Percentiles rank a stretch among this genome's conserved stretches.
These are phyloP conservation scores for Skeletonema potamos DNA, from an alignment of 108 stramenopile genomes.

Conservation along the genomic window DNA sequence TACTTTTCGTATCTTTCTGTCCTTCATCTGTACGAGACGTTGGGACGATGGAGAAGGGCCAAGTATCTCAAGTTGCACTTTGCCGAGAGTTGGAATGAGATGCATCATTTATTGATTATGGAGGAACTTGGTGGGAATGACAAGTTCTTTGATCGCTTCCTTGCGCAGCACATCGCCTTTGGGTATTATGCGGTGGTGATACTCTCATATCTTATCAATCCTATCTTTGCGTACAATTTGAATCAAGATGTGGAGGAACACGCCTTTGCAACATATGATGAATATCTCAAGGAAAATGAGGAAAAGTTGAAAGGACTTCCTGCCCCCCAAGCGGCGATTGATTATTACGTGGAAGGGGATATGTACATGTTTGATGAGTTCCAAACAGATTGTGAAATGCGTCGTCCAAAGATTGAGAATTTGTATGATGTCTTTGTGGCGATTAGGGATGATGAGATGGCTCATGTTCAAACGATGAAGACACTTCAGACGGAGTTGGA, in stretches of 20 bases:
- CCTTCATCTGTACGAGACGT: slow-evolving; percentile 90
- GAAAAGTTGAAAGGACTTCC: slow-evolving; percentile 62
- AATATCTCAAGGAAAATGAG: slow-evolving; percentile 60
- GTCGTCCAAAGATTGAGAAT: slow-evolving; percentile 65
- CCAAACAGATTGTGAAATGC: slow-evolving; percentile 56
- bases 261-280: slow-evolving; percentile 83
- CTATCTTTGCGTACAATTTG: slow-evolving; percentile 80
- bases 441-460: slow-evolving; percentile 87
- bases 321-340: slow-evolving; percentile 62
- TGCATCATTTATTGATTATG: slow-evolving; percentile 97
- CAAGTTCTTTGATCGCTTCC: slow-evolving; percentile 64
- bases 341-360: slow-evolving; percentile 78
- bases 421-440: slow-evolving; percentile 84
- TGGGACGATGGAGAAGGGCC: slow-evolving; percentile 74
- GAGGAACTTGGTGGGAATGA: slow-evolving; percentile 90
- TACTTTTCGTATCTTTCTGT: slow-evolving; percentile 92
- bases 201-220: slow-evolving; percentile 71
- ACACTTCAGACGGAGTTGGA: slow-evolving; percentile 42
- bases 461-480: slow-evolving; percentile 70
- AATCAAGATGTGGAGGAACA: slow-evolving; percentile 84
- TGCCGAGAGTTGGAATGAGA: slow-evolving; percentile 94
- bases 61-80: slow-evolving; percentile 76
- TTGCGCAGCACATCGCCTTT: slow-evolving; percentile 92
- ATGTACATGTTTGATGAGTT: slow-evolving; percentile 90
- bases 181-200: slow-evolving; percentile 84